These are phyloP conservation scores for Sugiyamaella americana DNA, from an alignment of 805 yeast genomes.

Conservation along the genomic window DNA sequence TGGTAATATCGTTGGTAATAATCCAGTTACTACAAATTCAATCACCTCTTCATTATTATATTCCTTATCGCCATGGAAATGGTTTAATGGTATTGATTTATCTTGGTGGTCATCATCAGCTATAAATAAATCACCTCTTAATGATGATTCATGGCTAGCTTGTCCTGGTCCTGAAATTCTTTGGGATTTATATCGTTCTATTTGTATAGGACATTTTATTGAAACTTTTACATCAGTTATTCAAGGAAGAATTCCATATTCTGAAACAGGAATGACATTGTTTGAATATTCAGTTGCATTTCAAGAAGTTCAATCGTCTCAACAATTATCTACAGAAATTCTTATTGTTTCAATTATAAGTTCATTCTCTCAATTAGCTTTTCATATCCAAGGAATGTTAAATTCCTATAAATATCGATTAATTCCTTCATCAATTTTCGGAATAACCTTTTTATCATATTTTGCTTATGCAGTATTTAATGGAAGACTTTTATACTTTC, in stretches of 20 bases:
- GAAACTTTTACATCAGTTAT: conserved; percentile 61
- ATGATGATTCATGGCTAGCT: not conserved
- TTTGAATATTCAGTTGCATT: conserved; percentile 73
- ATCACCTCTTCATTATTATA: not conserved
- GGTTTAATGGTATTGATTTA: too few species aligned
- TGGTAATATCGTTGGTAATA: too few species aligned
- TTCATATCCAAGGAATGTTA: conserved; percentile 58
- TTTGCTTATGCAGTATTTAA: conserved; percentile 37
- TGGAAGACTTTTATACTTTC: conserved; percentile 45
- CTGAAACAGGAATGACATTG: conserved; percentile 63
- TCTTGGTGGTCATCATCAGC: too few species aligned
- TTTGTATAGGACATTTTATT: conserved; percentile 56
- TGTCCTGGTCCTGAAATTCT: conserved; percentile 36
- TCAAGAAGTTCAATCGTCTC: conserved; percentile 56
- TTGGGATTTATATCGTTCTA: conserved; percentile 53
- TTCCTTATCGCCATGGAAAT: not conserved
- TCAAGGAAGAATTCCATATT: conserved; percentile 49
- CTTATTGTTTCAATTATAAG: conserved; percentile 50
- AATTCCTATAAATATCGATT: conserved; percentile 51
- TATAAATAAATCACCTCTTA: not conserved
- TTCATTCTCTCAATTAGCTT: conserved; percentile 49
- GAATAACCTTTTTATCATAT: conserved; percentile 45
- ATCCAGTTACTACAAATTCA: too few species aligned
- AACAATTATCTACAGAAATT: conserved; percentile 48
- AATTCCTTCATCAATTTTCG: conserved; percentile 56